Evolutionary conservation across 1,139 yeast genomes (phyloP).

Genomic region (Kurtzmaniella quercitrusa): DNA sequence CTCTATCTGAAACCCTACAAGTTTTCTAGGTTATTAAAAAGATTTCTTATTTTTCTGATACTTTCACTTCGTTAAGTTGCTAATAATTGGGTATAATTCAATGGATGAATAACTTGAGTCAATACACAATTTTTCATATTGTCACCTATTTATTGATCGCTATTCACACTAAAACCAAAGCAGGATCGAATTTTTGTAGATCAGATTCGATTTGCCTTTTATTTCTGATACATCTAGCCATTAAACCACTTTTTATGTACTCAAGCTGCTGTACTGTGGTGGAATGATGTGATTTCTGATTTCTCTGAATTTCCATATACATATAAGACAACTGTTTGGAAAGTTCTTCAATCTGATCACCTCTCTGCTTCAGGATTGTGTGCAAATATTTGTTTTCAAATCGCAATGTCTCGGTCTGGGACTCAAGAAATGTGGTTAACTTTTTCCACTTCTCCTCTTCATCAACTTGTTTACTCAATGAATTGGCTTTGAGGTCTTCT

Average conservation of each 20-base stretch:
- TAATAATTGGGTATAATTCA: background rate
- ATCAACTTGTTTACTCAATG: conserved; percentile 3
- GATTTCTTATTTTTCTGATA: too few relatives aligned
- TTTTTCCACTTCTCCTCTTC: conserved; percentile 17
- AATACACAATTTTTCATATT: too few relatives aligned
- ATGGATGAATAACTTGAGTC: background rate
- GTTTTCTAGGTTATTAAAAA: too few relatives aligned
- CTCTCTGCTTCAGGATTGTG: conserved; percentile 15
- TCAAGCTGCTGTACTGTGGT: background rate
- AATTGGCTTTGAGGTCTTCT: conserved; percentile 7
- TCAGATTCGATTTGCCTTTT: conserved; percentile 2
- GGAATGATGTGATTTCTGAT: conserved; percentile 1
- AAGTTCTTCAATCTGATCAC: conserved; percentile 23
- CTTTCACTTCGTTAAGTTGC: background rate
- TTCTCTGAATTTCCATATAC: conserved; percentile 18
- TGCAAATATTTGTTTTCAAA: conserved; percentile 35
- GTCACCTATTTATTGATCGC: background rate
- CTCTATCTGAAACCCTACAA: too few relatives aligned
- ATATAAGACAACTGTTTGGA: conserved; percentile 26
- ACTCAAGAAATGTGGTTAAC: conserved; percentile 30
- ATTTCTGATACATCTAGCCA: background rate
- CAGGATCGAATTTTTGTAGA: conserved; percentile 5
- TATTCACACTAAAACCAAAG: background rate
- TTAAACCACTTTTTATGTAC: background rate
- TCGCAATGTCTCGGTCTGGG: conserved; percentile 23